Percentiles rank a stretch among this genome's conserved stretches.
These are phyloP conservation scores for Arctostaphylos glauca DNA, from an alignment of 148 eudicot genomes.

Conservation along the genomic window DNA sequence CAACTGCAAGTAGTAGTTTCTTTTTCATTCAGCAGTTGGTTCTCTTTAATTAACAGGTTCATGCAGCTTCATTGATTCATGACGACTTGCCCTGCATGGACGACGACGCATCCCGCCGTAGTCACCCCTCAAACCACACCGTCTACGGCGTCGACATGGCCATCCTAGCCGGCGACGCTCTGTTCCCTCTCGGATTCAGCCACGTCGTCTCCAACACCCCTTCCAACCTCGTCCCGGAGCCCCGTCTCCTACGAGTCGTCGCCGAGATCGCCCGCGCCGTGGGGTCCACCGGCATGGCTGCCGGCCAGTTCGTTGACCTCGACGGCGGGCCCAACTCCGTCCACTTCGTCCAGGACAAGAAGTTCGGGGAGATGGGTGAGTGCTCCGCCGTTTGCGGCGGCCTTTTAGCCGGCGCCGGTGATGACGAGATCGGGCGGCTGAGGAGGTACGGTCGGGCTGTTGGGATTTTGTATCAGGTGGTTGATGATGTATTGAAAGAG, in stretches of 20 bases:
- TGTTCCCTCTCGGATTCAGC: conserved; percentile 83
- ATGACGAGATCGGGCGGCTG: conserved; percentile 67
- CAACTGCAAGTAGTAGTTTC: no score
- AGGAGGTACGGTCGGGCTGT: conserved; percentile 82
- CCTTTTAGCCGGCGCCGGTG: conserved; percentile 66
- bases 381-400: conserved; percentile 96
- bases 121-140: conserved; percentile 84
- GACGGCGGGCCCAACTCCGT: conserved; percentile 70
- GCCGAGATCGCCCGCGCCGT: conserved; percentile 83
- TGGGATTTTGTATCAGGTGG: conserved; percentile 80
- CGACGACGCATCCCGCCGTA: conserved; percentile 76
- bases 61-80: conserved; percentile 83
- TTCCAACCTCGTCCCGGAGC: conserved; percentile 58
- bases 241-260: conserved; percentile 60
- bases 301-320: conserved; percentile 86
- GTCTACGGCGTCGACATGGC: conserved; percentile 84
- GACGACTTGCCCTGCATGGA: conserved; percentile 98
- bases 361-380: conserved; percentile 82
- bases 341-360: conserved; percentile 78
- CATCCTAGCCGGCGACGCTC: conserved; percentile 85
- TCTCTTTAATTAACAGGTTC: conserved; percentile 51
- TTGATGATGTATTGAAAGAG: conserved; percentile 61
- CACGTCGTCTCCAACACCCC: conserved; percentile 86
- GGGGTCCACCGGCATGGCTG: conserved; percentile 97
- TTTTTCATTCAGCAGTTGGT: no score